These are phyloP conservation scores for Venturia effusa DNA, from an alignment of 2,329 filamentous ascomycete genomes.

Conservation along the genomic window DNA sequence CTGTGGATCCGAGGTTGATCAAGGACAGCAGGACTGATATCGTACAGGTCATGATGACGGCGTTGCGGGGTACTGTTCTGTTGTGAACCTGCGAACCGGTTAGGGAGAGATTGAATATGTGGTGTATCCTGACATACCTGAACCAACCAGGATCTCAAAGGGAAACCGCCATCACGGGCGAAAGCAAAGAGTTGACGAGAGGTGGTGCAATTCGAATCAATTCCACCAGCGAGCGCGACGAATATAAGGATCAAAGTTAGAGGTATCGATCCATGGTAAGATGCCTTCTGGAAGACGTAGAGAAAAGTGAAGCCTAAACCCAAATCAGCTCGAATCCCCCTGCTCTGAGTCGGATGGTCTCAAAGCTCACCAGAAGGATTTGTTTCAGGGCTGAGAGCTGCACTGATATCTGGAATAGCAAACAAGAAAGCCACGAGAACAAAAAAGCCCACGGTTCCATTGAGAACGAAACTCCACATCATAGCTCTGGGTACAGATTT, in stretches of 20 bases:
- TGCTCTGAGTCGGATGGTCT: not conserved
- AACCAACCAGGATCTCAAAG: conserved; percentile 19
- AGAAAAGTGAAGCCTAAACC: conserved; percentile 26
- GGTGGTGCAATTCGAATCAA: conserved; percentile 19
- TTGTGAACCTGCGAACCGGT: conserved; percentile 14
- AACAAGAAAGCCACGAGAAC: conserved; percentile 30
- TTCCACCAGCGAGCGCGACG: conserved; percentile 15
- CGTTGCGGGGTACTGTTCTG: conserved; percentile 14
- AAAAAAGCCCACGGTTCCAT: conserved; percentile 22
- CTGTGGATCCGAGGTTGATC: conserved; percentile 31
- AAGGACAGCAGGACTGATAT: conserved; percentile 25
- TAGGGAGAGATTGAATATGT: not conserved
- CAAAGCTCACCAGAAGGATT: not conserved
- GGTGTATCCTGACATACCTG: conserved; percentile 13
- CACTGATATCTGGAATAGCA: conserved; percentile 19
- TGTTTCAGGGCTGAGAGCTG: conserved; percentile 15
- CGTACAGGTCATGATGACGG: conserved; percentile 20
- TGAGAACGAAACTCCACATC: conserved; percentile 29
- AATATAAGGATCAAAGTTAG: conserved; percentile 19
- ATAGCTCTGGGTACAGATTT: conserved; percentile 32
- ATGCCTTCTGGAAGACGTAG: conserved; percentile 22
- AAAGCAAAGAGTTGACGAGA: conserved; percentile 18
- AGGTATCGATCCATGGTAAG: conserved; percentile 16
- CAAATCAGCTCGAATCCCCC: conserved; percentile 14
- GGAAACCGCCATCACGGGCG: conserved; percentile 19